Evolutionary conservation across 192 early-diverging fungal genomes (phyloP), one percentile per base, ranked within the genome.

Genomic region (Podila epigama): DNA sequence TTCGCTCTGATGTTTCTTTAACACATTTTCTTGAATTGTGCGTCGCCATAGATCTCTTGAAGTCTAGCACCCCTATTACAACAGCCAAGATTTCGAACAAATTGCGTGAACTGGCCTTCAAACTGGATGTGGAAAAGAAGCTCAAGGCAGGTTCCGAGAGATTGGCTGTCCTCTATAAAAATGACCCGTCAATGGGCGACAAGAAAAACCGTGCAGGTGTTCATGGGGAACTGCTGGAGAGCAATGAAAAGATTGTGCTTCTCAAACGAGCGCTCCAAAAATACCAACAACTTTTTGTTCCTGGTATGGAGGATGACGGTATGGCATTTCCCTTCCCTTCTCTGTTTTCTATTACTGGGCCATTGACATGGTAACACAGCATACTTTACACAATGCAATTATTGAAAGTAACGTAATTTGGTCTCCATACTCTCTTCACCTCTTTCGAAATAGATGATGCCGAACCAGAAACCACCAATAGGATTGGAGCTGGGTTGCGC

Each of bases 81-180:
- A 85, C 78, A n/a, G 86, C 89, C 48, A 90, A 91, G 81, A 87
- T 93, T 40, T 90, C 91, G 37, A 81, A 91, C 71, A 96, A 95
- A 80, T 84, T 98, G 22, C 87, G 89, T 36, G 95, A 97, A 79
- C 86, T 97, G 33, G 89, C 90, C 36, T 91, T 89, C 70, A 97
- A 98, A 82, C 88, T 98, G 16, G 93, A 96, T 57, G 91, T 98
- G 22, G 98, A 99, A 83, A 90, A 86, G 68, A 96, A 96, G 81
- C 89, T 99, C n/a, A 85, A 90, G 66, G 91, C 88, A 32, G 95
- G 93, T 32, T 92, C 91, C 12, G 88, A 94, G 68, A 82, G 88
- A 48, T 89, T 97, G 66, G 87, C 84, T 37, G 81, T 83, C 7
- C 51, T 67, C 6, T 80, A 83, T 34, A 83, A 84, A 64, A 73